phyloP scores from a whole-genome alignment of 352 stramenopile species.

The Globisporangium heterothallicum region DNA sequence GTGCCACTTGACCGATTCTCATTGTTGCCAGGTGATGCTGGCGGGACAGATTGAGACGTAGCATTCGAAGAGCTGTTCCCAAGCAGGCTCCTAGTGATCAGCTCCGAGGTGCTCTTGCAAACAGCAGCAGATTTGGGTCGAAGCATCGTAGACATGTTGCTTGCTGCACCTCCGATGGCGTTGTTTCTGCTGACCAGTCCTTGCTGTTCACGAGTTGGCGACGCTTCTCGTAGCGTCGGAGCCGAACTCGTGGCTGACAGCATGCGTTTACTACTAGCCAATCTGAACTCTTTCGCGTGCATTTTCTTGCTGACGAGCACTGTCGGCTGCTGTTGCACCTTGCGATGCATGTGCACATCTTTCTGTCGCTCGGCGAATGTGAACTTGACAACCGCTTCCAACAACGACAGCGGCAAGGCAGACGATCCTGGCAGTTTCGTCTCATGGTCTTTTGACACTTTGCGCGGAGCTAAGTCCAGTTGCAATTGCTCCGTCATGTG shows the following conservation, averaged over 20 bases:
- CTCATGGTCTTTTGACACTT: background rate
- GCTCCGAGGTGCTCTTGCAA: constrained; percentile 35
- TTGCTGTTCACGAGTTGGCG: background rate
- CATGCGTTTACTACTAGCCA: constrained; percentile 21
- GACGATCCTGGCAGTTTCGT: background rate
- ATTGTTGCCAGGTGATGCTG: background rate
- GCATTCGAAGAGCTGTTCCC: background rate
- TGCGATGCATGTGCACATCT: constrained; percentile 1
- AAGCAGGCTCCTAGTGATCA: constrained; percentile 18
- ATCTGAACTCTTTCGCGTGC: constrained; percentile 16
- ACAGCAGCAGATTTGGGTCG: constrained; percentile 42
- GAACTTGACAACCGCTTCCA: constrained; percentile 15
- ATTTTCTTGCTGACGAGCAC: constrained; percentile 36
- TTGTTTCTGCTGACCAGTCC: background rate
- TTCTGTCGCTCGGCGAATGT: constrained; percentile 4
- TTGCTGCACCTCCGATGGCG: background rate
- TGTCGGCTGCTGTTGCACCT: constrained; percentile 28
- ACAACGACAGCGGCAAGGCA: background rate
- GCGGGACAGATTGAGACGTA: background rate
- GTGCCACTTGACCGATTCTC: background rate
- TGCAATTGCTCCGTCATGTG: constrained; percentile 18
- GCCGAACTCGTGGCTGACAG: constrained; percentile 13
- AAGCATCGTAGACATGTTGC: constrained; percentile 4
- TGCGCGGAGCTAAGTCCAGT: background rate
- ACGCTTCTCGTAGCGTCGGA: constrained; percentile 7